Conservation (phyloP, 345 rosid genomes). For the Linum lewisii region DNA sequence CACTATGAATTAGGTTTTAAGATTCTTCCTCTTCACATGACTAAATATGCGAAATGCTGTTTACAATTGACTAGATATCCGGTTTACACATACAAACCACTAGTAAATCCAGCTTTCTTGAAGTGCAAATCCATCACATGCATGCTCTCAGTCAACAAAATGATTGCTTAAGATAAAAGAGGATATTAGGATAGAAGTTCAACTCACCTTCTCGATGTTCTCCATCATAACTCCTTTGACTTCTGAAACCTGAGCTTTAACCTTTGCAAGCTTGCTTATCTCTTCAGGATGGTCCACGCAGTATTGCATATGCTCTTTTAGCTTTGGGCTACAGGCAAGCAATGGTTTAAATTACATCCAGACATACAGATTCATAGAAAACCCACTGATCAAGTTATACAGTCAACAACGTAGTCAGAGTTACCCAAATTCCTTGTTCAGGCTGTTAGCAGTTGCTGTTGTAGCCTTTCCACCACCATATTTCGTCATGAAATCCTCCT, state of each 20-base stretch:
- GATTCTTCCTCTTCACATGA: too few species aligned
- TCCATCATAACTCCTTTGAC: not conserved
- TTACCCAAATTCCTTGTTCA: not conserved
- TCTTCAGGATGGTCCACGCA: not conserved
- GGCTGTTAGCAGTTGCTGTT: not conserved
- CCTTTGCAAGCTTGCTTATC: not conserved
- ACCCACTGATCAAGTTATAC: not conserved
- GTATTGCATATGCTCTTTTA: not conserved
- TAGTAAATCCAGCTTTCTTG: too few species aligned
- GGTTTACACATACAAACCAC: too few species aligned
- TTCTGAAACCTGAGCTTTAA: conserved; percentile 1
- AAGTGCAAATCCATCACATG: too few species aligned
- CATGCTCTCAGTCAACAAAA: too few species aligned
- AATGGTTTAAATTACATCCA: not conserved
- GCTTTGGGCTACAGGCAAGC: not conserved
- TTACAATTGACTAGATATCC: too few species aligned
- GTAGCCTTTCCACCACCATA: not conserved
- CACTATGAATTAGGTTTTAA: too few species aligned
- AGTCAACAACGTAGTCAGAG: not conserved
- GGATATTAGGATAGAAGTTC: too few species aligned
- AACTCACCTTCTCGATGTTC: not conserved
- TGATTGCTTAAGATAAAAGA: too few species aligned
- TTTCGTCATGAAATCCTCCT: not conserved
- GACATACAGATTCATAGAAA: not conserved
- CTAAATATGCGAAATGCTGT: too few species aligned